These are phyloP conservation scores for Hamigera avellanea DNA, from an alignment of 495 filamentous ascomycete genomes.

Conservation along the genomic window DNA sequence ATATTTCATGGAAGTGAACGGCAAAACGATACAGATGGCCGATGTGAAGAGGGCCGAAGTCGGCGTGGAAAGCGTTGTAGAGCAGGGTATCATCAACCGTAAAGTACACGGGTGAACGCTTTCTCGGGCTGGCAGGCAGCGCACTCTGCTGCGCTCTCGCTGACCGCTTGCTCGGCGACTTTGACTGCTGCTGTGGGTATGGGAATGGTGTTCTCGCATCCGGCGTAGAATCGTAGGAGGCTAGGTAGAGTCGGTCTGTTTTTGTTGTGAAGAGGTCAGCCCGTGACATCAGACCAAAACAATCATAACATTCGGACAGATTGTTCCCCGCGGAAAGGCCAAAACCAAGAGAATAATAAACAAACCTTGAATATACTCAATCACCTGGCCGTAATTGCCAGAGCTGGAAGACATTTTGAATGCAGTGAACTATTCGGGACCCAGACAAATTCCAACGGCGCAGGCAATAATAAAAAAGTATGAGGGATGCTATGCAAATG, in stretches of 20 bases:
- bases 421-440: slow-evolving; percentile 3
- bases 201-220: slow-evolving; percentile 76
- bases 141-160: slow-evolving; percentile 50
- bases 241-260: slow-evolving; percentile 87
- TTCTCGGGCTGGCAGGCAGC: slow-evolving; percentile 9
- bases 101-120: slow-evolving; percentile 75
- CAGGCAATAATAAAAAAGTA: slow-evolving; percentile 5
- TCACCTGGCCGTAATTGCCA: slow-evolving; percentile 55
- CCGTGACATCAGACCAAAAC: background rate
- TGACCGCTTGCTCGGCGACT: slow-evolving; percentile 66
- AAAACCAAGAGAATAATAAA: slow-evolving; percentile 4
- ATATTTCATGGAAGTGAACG: slow-evolving; percentile 83
- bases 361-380: slow-evolving; percentile 69
- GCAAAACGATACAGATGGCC: slow-evolving; percentile 96
- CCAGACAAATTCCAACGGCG: slow-evolving; percentile 1
- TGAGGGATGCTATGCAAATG: background rate
- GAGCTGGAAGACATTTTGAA: slow-evolving; percentile 26
- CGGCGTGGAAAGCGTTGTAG: slow-evolving; percentile 97
- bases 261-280: background rate
- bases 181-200: slow-evolving; percentile 50
- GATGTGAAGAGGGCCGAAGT: slow-evolving; percentile 95
- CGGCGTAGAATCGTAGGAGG: slow-evolving; percentile 77
- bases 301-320: no score
- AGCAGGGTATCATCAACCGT: slow-evolving; percentile 84
- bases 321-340: background rate